phyloP scores from a whole-genome alignment of 257 asterid genomes.

The Voacanga thouarsii region DNA sequence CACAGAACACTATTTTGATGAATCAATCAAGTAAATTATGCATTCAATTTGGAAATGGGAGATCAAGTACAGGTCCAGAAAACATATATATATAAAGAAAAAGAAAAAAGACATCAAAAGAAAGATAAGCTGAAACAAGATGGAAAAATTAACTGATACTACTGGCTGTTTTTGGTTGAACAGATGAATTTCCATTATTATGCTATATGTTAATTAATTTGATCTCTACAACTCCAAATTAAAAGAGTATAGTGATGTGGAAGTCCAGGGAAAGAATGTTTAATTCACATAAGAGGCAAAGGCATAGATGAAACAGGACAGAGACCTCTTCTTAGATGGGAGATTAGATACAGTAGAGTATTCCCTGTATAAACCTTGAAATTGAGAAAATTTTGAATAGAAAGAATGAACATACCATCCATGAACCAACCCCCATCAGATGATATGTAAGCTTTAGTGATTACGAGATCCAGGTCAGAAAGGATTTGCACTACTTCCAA shows the following conservation, averaged over 20 bases:
- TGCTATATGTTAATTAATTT: background rate
- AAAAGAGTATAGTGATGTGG: background rate
- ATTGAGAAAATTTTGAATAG: constrained; percentile 9
- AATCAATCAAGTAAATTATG: background rate
- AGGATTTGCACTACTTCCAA: constrained; percentile 97
- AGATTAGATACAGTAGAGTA: background rate
- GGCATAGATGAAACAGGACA: background rate
- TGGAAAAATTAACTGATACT: background rate
- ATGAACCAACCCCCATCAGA: constrained; percentile 99
- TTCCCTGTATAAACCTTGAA: background rate
- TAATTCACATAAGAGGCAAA: background rate
- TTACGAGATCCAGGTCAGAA: constrained; percentile 85
- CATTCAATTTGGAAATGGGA: background rate
- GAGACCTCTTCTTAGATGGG: background rate
- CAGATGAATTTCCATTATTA: background rate
- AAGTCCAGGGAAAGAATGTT: background rate
- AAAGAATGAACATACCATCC: constrained; percentile 64
- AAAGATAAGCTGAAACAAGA: background rate
- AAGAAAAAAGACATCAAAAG: background rate
- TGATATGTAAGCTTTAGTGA: constrained; percentile 93
- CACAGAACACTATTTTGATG: background rate
- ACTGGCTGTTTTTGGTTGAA: background rate
- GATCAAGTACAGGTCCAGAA: background rate
- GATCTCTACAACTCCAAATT: background rate
- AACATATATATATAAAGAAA: no score